Conservation (phyloP, 2,329 filamentous ascomycete species). For the Talaromyces sp. region DNA sequence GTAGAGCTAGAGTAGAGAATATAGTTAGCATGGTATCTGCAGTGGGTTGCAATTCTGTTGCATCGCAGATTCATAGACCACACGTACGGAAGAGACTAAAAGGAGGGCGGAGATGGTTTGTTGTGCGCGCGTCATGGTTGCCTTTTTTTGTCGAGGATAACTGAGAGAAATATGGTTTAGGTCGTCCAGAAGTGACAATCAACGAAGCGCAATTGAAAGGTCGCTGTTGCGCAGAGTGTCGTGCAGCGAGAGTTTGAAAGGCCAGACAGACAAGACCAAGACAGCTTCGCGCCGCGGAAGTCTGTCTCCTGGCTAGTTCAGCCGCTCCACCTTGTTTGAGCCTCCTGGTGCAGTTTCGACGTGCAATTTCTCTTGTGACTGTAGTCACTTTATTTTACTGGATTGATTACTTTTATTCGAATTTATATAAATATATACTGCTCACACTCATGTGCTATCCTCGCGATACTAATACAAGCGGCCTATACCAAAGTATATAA, state of each 20-base stretch:
- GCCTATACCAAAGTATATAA: neutral
- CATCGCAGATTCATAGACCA: conserved; percentile 21
- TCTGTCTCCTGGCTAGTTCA: neutral
- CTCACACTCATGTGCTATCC: neutral
- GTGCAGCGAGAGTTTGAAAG: neutral
- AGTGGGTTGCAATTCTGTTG: neutral
- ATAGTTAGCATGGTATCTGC: neutral
- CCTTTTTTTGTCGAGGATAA: neutral
- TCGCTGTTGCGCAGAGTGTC: neutral
- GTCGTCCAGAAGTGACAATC: neutral
- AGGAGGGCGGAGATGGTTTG: conserved; percentile 87
- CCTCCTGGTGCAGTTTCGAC: neutral
- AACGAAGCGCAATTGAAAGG: neutral
- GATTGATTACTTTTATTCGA: neutral
- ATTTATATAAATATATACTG: neutral
- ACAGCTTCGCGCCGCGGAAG: neutral
- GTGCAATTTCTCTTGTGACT: too few species aligned
- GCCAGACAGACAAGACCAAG: neutral
- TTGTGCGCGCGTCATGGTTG: conserved; percentile 84
- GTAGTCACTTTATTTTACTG: neutral
- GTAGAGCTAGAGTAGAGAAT: conserved; percentile 76
- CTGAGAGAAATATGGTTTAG: neutral
- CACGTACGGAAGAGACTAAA: conserved; percentile 73
- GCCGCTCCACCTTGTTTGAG: neutral
- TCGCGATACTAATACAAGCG: neutral